Evolutionary conservation across 441 rosid genomes (phyloP).

Genomic region (Daphne laureola): DNA sequence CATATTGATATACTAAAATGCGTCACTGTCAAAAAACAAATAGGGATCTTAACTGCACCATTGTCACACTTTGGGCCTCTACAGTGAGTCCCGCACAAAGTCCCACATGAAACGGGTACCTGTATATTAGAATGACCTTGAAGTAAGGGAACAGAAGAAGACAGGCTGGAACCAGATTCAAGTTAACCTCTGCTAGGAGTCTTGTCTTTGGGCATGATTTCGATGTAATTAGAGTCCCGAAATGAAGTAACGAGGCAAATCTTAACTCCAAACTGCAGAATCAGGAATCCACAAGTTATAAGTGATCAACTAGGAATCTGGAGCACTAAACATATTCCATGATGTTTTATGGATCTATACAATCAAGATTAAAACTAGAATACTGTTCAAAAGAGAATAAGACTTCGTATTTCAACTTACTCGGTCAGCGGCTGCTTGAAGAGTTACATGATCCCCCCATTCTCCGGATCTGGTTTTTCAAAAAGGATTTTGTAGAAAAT

Average conservation of each 20-base stretch:
- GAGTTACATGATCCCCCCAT: constrained; percentile 93
- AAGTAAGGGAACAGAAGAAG: too few relatives aligned
- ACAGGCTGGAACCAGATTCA: constrained; percentile 7
- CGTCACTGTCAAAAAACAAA: too few relatives aligned
- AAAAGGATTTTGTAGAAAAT: constrained; percentile 17
- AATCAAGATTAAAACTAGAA: too few relatives aligned
- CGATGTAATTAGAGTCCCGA: constrained; percentile 73
- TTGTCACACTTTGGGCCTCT: too few relatives aligned
- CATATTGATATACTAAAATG: too few relatives aligned
- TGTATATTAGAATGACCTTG: too few relatives aligned
- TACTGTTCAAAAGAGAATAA: neutral
- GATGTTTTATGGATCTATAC: too few relatives aligned
- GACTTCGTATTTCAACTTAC: constrained; percentile 34
- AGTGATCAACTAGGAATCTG: neutral
- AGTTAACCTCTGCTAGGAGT: constrained; percentile 58
- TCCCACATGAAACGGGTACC: too few relatives aligned
- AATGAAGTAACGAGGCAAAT: constrained; percentile 86
- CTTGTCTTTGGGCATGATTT: constrained; percentile 73
- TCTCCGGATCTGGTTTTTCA: constrained; percentile 56
- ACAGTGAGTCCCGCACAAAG: too few relatives aligned
- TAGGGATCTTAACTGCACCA: too few relatives aligned
- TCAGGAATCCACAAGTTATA: neutral
- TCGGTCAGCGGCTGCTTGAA: constrained; percentile 92
- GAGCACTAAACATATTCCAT: too few relatives aligned
- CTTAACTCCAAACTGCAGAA: constrained; percentile 71